These are phyloP conservation scores for Cordyceps tenuipes DNA, from an alignment of 2,329 filamentous ascomycete species.

Conservation along the genomic window DNA sequence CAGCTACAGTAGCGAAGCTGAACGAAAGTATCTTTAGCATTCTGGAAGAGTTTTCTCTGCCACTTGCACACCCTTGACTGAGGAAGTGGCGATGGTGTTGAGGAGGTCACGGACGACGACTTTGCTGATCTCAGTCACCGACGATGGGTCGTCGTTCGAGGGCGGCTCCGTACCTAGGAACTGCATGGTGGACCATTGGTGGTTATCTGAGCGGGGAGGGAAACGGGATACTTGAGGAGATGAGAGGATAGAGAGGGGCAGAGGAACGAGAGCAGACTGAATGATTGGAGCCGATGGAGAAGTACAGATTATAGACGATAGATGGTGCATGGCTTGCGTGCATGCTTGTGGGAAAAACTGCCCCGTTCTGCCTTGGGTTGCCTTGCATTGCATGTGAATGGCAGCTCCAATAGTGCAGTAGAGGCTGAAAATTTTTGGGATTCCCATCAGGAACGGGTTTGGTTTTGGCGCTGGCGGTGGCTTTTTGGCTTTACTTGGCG, in stretches of 20 bases:
- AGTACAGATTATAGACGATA: background rate
- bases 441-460: background rate
- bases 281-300: background rate
- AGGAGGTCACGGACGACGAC: background rate
- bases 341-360: background rate
- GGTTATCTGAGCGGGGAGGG: background rate
- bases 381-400: background rate
- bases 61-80: background rate
- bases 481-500: no score
- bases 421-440: background rate
- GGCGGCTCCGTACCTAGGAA: no score
- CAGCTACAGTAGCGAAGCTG: no score
- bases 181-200: no score
- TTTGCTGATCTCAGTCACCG: background rate
- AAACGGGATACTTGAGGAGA: background rate
- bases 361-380: background rate
- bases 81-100: background rate
- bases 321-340: background rate
- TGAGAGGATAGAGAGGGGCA: background rate
- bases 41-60: no score
- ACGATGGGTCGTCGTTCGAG: background rate
- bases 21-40: no score
- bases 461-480: no score
- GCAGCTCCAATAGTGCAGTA: no score
- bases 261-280: background rate